Conservation (phyloP, 2,329 filamentous ascomycete genomes). For the Colletotrichum lindemuthianum region DNA sequence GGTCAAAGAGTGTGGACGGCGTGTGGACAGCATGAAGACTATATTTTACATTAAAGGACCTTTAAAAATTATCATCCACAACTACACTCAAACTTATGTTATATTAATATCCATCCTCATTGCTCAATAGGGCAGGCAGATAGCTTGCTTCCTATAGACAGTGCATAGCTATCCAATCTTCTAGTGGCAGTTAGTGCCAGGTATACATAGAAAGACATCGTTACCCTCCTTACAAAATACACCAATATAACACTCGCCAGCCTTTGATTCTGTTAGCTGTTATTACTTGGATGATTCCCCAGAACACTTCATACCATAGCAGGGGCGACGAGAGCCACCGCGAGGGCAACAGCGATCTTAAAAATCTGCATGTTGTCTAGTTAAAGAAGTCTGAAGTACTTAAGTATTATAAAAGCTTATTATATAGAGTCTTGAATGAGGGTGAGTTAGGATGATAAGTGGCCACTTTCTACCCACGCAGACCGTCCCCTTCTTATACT, state of each 20-base stretch:
- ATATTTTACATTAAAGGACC: too few relatives aligned
- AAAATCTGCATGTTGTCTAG: not conserved
- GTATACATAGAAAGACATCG: not conserved
- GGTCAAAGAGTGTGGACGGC: too few relatives aligned
- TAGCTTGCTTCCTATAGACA: not conserved
- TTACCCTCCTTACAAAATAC: constrained; percentile 6
- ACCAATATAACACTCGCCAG: not conserved
- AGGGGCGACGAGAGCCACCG: not conserved
- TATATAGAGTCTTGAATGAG: not conserved
- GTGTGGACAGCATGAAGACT: too few relatives aligned
- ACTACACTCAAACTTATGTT: too few relatives aligned
- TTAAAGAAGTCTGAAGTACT: not conserved
- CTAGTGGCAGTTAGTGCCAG: constrained; percentile 5
- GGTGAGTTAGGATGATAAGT: not conserved
- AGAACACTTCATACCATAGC: not conserved
- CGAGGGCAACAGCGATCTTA: not conserved
- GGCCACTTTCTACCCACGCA: too few relatives aligned
- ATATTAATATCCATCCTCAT: too few relatives aligned
- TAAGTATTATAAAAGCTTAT: not conserved
- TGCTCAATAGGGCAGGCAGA: not conserved
- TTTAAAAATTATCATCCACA: too few relatives aligned
- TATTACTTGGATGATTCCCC: not conserved
- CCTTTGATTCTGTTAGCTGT: not conserved
- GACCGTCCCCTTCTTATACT: too few relatives aligned
- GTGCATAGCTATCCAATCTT: constrained; percentile 7